Base-by-base conservation (phyloP, 1,284 basidiomycete species). In the Apiotrichum akiyoshidainum region DNA sequence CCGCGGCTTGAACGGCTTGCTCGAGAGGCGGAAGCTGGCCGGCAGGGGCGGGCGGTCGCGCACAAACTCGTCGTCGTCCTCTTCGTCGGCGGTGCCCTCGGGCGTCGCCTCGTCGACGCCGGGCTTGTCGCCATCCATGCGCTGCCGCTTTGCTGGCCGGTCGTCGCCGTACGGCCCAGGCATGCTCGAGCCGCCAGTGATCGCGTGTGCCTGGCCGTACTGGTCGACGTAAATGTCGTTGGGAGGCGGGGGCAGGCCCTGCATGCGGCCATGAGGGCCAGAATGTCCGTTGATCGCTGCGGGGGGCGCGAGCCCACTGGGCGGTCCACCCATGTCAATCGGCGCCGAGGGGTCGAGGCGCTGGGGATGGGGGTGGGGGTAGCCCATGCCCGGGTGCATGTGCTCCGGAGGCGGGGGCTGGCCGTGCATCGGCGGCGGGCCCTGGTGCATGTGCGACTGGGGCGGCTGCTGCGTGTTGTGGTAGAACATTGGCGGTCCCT, bases 1-100 rank as follows among this genome's bases (percentile, higher is more conserved):
- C 26, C 84, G 83, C 11, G 85, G 81, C 26, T 84, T 69, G 19
- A 82, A 79, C 9, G 89, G 86, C 71, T 87, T 89, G 3, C 85
- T 84, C 12, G 87, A 82, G 54, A 90, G 83, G 33, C 88, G 85
- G 46, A 84, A 81, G 31, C 79, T 77, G 54, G 63, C 78, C 75
- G 60, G 74, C 60, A 71, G 57, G 14, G 72, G 64, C 14, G 67
- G 67, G 11, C 56, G 47, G 55, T 71, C 68, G 5, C 63, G 57
- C 33, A 64, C 26, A 35, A 71, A 69, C 46, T 74, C 72, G 19
- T 68, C 64, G 17, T 64, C 64, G 19, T 67, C 66, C 5, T 69
- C 70, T 17, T 70, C 70, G 17, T 48, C 46, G 34, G 17, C 35
- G 4, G 35, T 33, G 19, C 19, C 39, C 19, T 66, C 66, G n/a